Conservation (phyloP, 495 filamentous ascomycete species). For the Geoglossum glabrum region DNA sequence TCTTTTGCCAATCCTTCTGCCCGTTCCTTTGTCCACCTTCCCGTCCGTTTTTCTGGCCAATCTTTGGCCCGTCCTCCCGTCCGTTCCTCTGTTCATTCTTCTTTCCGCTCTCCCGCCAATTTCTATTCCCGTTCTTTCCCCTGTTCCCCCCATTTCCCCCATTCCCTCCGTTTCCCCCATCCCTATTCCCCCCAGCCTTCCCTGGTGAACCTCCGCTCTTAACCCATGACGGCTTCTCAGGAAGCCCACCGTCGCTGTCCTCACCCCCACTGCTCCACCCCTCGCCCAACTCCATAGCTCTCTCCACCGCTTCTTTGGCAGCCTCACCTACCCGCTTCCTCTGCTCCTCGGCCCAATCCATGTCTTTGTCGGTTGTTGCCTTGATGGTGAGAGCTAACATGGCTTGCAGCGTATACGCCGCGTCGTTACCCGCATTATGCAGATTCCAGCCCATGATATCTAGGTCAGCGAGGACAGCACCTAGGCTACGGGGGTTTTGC, state of each 20-base stretch:
- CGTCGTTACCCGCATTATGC: conserved; percentile 95
- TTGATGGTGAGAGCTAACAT: conserved; percentile 45
- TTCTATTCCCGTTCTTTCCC: too few species aligned
- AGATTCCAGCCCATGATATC: conserved; percentile 40
- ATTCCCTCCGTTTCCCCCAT: too few species aligned
- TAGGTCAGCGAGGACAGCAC: conserved; percentile 38
- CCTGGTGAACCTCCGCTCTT: background rate
- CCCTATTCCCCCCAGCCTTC: too few species aligned
- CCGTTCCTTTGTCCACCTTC: too few species aligned
- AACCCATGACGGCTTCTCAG: background rate
- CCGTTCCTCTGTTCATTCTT: too few species aligned
- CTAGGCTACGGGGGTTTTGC: conserved; percentile 31
- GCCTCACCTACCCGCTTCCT: conserved; percentile 1
- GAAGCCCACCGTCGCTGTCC: conserved; percentile 12
- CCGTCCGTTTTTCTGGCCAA: too few species aligned
- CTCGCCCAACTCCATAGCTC: conserved; percentile 10
- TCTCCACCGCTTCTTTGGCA: conserved; percentile 9
- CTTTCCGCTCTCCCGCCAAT: too few species aligned
- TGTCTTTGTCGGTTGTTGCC: background rate
- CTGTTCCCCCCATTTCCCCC: too few species aligned
- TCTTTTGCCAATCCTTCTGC: too few species aligned
- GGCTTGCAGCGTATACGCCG: conserved; percentile 59
- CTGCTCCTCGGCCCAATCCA: background rate
- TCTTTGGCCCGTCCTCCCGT: too few species aligned
- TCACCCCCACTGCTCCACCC: conserved; percentile 15